Evolutionary conservation across 148 eudicot species (phyloP), one percentile per base, ranked within the genome.

Genomic region (Polygonum aviculare): DNA sequence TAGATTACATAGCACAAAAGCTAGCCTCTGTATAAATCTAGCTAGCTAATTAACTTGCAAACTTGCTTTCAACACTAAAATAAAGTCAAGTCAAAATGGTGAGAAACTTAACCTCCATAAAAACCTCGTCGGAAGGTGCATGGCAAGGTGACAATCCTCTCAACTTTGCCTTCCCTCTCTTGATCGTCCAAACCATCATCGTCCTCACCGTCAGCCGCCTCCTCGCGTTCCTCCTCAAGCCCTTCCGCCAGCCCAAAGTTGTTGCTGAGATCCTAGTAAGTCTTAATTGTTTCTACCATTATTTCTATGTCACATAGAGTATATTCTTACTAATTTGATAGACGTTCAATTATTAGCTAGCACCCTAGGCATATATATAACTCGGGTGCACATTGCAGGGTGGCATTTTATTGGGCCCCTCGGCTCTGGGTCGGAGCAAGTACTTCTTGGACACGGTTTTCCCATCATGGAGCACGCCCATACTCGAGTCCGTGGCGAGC

Each of bases 201-300:
- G 87, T 88, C 33, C 88, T 88, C 1, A 79, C 86, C 33, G 82
- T 84, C 19, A 88, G 89, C 75, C 86, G 89, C 48, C 18, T 82
- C 80, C 87, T 88, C 14, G 92, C 80, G 54, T 78, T 75, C 71
- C 1, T 83, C 76, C 87, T 91, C 78, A 89, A 83, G 80, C 96
- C 96, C 52, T 80, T 91, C 74, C 90, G 91, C 4, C 93, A 89
- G 75, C 93, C 96, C 26, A 91, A 90, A 39, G 93, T 91, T 51
- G 79, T 91, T 6, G 88, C 96, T 44, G 96, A 91, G 79, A 91
- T 91, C 41, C 80, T 91, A 41, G 96, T 88, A 80, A 82, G 93
- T 84, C 14, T 33, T 26, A 26, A 26, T 26, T 26, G 31, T 26
- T 26, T 0, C 31, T 26, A 26, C 31, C 31, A 26, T 26, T 26